Base-by-base conservation (phyloP, 2,329 filamentous ascomycete species). In the Rachicladosporium sp. region DNA sequence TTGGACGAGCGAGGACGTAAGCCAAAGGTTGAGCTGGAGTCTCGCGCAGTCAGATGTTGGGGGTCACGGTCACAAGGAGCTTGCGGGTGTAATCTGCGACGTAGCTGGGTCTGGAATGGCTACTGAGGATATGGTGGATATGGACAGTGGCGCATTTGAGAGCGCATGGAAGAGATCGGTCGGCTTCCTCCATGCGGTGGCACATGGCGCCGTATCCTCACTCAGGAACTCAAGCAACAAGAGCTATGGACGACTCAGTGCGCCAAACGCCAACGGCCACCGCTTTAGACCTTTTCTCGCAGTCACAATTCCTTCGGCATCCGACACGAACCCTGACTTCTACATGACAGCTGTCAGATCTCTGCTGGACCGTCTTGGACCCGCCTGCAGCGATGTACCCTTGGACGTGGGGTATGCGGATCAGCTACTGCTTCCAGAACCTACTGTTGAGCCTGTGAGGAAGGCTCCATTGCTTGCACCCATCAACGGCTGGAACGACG, bases 41-140 rank as follows among this genome's bases (percentile, higher is more conserved):
- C 12, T 41, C 12, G 33, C 31, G 4, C 11, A 31, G 33, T 12
- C 38, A 40, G n/a, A 40, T 10, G 42, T 44, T 12, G 45, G 43
- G 8, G 44, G 35, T 11, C 45, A 43, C 34, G 33, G 21, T 3
- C 41, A 42, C 9, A 37, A 40, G 23, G 40, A 40, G 9, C 11
- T 56, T n/a, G 42, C 47, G 11, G 52, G 50, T 4, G 49, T 57
- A 6, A 34, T 57, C 13, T 56, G 51, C 37, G 44, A 47, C 5
- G 46, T 48, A 29, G 41, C 29, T 4, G 41, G 42, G 3, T 15
- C 21, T 2, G 34, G 15, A 4, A 34, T 15, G 2, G 36, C 36
- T 4, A 43, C 27, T 23, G 15, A 30, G 29, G 48, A 53, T 29
- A 30, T 57, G 7, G 19, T 56, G 32, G 41, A 40, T 2, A 10